These are phyloP conservation scores for Wickerhamiella qilinensis DNA, from an alignment of 805 yeast species.

Conservation along the genomic window DNA sequence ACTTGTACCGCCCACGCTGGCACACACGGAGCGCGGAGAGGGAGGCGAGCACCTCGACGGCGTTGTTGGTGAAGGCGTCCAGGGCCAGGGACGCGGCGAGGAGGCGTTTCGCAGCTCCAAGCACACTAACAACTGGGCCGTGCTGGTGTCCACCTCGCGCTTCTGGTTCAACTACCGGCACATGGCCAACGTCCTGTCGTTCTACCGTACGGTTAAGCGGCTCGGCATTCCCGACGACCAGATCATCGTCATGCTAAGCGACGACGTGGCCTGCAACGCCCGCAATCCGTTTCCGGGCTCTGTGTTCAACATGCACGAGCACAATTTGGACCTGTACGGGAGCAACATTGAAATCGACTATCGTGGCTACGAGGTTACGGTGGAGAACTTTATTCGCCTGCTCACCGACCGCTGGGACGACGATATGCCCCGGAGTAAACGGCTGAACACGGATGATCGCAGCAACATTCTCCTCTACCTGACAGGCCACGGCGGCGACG, in stretches of 20 bases:
- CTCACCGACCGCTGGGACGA: constrained; percentile 92
- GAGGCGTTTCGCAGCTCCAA: constrained; percentile 15
- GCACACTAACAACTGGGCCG: constrained; percentile 69
- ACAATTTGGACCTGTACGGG: constrained; percentile 85
- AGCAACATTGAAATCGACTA: constrained; percentile 92
- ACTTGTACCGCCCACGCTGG: too few relatives aligned
- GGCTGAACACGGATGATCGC: constrained; percentile 82
- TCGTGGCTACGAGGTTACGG: constrained; percentile 95
- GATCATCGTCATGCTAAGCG: constrained; percentile 88
- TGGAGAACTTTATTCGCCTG: constrained; percentile 83
- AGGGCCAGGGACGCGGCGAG: neutral
- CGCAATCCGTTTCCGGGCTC: constrained; percentile 93
- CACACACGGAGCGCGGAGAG: neutral
- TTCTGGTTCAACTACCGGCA: constrained; percentile 98
- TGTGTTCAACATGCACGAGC: constrained; percentile 84
- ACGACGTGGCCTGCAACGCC: constrained; percentile 94
- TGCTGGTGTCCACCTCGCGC: constrained; percentile 83
- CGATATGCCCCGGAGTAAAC: constrained; percentile 82
- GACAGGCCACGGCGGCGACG: constrained; percentile 99
- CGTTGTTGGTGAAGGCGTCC: neutral
- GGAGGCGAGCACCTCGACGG: neutral
- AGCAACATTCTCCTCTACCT: constrained; percentile 86
- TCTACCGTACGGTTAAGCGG: constrained; percentile 90
- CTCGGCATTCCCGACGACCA: constrained; percentile 97
- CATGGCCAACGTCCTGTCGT: constrained; percentile 87